Evolutionary conservation across 352 stramenopile genomes (phyloP), one percentile per base, ranked within the genome.

Genomic region (Globisporangium spiculum): DNA sequence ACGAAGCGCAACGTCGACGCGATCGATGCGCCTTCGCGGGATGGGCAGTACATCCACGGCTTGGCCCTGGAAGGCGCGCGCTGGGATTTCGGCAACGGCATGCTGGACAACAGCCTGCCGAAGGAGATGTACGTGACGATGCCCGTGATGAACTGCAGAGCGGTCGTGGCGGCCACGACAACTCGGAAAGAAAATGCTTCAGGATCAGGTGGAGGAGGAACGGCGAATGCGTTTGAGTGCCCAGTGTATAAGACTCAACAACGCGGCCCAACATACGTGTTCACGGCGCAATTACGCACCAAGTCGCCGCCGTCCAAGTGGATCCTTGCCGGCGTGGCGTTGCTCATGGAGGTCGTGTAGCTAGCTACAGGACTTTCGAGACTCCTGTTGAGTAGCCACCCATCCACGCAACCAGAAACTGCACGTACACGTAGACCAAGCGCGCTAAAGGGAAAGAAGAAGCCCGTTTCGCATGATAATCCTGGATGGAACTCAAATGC

Each of bases 101-200:
- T 92, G 36, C 78, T 98, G 30, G 90, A 97, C 58, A 74, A 69
- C 34, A 93, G 87, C 59, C 52, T 83, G 36, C 90, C 93, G 0
- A 93, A 96, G 77, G 93, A 98, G 69, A 96, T 98, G 80, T 93
- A 95, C 75, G 92, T 91, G 27, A 18, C 66, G 1, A 97, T 98
- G 92, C 93, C 94, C 6, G 92, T 98, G 26, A 92, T 98, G 57
- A 97, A 96, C 62, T 93, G 80, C 62, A 86, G 92, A 26, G 71
- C 10, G 67, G 77, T 38, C 38, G 59, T 58, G 38, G 34, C 0
- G 41, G 46, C 0, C 22, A 53, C 46, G 62, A 69, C 36, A 50
- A 22, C 41, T 50, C 41, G 41, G 41, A 50, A 50, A n/a, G 41
- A 50, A 4, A 50, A 50, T n/a, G 41, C 16, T 4, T n/a, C 41